Percentiles rank a stretch among this genome's conserved stretches.
phyloP scores from a whole-genome alignment of 768 basidiomycete species.

The Boletus pseudopeckii region DNA sequence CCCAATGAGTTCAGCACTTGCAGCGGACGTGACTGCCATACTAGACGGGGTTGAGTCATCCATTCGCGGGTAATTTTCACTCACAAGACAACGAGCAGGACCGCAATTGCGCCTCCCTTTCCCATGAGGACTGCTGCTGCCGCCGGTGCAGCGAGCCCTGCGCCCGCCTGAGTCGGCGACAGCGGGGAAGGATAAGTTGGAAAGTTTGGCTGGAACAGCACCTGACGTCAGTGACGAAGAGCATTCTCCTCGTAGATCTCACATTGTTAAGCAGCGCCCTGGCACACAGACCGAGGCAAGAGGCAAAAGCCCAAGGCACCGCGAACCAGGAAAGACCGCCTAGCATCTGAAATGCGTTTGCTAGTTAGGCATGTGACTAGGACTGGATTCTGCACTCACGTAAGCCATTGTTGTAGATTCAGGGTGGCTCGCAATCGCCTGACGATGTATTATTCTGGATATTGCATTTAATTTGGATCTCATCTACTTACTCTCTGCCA shows the following conservation, averaged over 20 bases:
- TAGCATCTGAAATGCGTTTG: conserved; percentile 38
- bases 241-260: neutral
- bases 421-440: conserved; percentile 52
- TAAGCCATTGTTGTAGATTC: conserved; percentile 52
- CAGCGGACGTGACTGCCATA: conserved; percentile 48
- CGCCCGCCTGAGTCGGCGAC: conserved; percentile 36
- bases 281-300: conserved; percentile 44
- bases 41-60: conserved; percentile 10
- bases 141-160: conserved; percentile 45
- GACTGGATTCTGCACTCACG: conserved; percentile 24
- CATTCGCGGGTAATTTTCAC: neutral
- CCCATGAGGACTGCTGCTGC: conserved; percentile 48
- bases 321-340: conserved; percentile 59
- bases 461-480: neutral
- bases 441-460: neutral
- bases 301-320: conserved; percentile 49
- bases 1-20: conserved; percentile 45
- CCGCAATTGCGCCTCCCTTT: conserved; percentile 41
- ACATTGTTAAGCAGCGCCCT: conserved; percentile 34
- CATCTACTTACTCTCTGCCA: conserved; percentile 44
- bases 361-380: neutral
- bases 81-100: conserved; percentile 44
- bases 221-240: neutral
- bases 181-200: conserved; percentile 50
- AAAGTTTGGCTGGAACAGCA: conserved; percentile 40